A percentile compares a stretch with the other conserved stretches of the same genome.
Conservation (phyloP, 2,329 filamentous ascomycete species). For the Arthrobotrys megalospora region DNA sequence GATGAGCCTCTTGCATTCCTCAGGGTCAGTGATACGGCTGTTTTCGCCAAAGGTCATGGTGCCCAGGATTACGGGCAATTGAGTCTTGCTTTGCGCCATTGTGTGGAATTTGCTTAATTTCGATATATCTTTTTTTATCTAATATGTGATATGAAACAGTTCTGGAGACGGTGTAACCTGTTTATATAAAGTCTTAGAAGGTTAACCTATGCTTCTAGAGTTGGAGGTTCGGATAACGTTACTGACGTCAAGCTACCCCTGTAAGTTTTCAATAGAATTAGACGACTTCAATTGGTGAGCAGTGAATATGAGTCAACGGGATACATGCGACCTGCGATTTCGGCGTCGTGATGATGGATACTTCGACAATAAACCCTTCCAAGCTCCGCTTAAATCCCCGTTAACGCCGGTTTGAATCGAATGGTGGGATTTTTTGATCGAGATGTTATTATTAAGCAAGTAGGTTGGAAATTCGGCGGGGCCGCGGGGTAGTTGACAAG, state of each 20-base stretch:
- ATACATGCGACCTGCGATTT: not conserved
- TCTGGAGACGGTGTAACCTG: no score
- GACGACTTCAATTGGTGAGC: no score
- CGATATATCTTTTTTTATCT: not conserved
- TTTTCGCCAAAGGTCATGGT: constrained; percentile 57
- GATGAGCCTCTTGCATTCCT: constrained; percentile 44
- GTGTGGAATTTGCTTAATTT: not conserved
- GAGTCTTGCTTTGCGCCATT: constrained; percentile 52
- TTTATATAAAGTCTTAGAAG: no score
- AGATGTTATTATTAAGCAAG: not conserved
- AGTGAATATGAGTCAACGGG: not conserved
- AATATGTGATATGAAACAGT: not conserved
- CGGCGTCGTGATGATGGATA: not conserved
- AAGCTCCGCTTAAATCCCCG: constrained; percentile 1
- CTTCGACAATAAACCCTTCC: not conserved
- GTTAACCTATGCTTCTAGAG: no score
- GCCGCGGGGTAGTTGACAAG: not conserved
- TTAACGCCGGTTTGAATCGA: not conserved
- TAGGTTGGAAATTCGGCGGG: not conserved
- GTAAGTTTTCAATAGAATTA: no score
- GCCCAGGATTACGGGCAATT: constrained; percentile 53
- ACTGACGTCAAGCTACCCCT: no score
- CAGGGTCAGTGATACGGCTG: constrained; percentile 43
- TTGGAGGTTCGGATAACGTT: no score
- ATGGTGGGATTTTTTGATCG: not conserved